Percentiles rank a stretch among this genome's conserved stretches.
phyloP scores from a whole-genome alignment of 2,329 filamentous ascomycete species.

The Lasiodiplodia theobromae region DNA sequence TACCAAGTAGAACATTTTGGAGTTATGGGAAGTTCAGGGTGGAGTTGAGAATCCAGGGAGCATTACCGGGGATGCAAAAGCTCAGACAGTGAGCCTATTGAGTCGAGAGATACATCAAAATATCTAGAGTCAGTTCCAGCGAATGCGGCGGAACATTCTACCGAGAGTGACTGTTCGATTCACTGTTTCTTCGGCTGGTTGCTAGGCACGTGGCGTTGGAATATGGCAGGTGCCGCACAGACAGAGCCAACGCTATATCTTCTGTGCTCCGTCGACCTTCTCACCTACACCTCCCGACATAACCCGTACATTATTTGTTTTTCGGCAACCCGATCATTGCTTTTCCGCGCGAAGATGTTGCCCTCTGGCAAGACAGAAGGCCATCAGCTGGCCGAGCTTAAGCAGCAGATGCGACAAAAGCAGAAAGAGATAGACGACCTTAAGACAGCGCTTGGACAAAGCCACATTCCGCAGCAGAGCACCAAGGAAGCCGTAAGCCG shows the following conservation, averaged over 20 bases:
- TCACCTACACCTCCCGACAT: background rate
- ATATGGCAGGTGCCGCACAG: background rate
- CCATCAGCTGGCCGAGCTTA: background rate
- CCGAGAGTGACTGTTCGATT: background rate
- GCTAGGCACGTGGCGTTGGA: too few relatives aligned
- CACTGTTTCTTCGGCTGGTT: background rate
- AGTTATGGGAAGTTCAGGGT: too few relatives aligned
- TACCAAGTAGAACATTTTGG: too few relatives aligned
- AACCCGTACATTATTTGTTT: too few relatives aligned
- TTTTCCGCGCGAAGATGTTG: background rate
- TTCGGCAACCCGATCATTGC: background rate
- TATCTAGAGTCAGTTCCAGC: background rate
- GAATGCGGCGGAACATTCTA: background rate
- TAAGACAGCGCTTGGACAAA: background rate
- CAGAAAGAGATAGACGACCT: background rate
- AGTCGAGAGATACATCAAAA: background rate
- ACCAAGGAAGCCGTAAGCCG: background rate
- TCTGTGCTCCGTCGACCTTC: background rate
- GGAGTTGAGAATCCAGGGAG: too few relatives aligned
- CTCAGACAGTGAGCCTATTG: too few relatives aligned
- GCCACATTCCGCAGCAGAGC: background rate
- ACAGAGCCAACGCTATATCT: background rate
- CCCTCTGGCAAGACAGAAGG: background rate
- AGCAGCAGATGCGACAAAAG: background rate
- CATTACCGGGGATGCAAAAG: too few relatives aligned